Percentiles rank a stretch among this genome's conserved stretches.
These are phyloP conservation scores for Leptographium galeiforme DNA, from an alignment of 2,329 filamentous ascomycete genomes.

Conservation along the genomic window DNA sequence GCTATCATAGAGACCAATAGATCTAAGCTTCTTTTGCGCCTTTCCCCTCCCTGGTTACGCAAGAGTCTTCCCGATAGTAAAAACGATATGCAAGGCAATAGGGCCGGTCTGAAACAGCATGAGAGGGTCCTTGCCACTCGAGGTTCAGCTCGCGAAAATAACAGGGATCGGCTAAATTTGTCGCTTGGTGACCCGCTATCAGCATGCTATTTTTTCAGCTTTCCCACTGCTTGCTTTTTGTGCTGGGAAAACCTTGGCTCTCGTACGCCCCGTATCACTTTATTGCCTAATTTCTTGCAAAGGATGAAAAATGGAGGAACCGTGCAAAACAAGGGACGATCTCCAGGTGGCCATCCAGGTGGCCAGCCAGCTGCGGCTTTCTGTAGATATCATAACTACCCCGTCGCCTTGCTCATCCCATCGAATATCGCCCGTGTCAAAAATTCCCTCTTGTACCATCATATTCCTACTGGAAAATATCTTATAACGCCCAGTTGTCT, in stretches of 20 bases:
- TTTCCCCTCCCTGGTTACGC: too few relatives aligned
- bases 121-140: neutral
- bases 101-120: neutral
- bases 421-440: too few relatives aligned
- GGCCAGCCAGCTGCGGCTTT: neutral
- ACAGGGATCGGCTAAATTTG: neutral
- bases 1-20: too few relatives aligned
- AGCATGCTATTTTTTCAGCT: neutral
- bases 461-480: too few relatives aligned
- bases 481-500: too few relatives aligned
- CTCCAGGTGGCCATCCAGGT: neutral
- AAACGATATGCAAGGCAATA: neutral
- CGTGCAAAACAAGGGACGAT: neutral
- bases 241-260: neutral
- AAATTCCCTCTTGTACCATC: too few relatives aligned
- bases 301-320: neutral
- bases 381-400: neutral
- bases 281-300: neutral
- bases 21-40: too few relatives aligned
- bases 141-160: neutral
- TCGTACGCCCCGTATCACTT: neutral
- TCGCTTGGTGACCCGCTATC: neutral
- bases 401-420: neutral
- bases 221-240: neutral
- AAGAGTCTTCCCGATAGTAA: neutral